Percentiles rank a stretch among this genome's conserved stretches.
These are phyloP conservation scores for Fusarium sp. DNA, from an alignment of 2,329 filamentous ascomycete genomes.

Conservation along the genomic window DNA sequence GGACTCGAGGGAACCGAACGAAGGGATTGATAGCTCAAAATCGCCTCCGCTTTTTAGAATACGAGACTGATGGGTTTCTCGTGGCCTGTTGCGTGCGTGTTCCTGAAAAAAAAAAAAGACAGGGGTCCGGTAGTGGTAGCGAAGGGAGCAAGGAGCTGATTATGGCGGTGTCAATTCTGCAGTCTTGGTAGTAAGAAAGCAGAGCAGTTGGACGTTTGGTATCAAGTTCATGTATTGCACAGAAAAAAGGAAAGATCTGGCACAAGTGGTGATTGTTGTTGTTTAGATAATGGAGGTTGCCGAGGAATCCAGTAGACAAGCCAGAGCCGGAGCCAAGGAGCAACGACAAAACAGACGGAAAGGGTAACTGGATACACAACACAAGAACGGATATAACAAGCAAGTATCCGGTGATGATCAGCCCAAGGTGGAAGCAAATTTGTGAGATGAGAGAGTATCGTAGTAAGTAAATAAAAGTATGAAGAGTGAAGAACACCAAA, in stretches of 20 bases:
- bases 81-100: conserved; percentile 23
- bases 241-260: neutral
- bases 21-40: conserved; percentile 19
- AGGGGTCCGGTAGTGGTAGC: conserved; percentile 11
- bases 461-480: neutral
- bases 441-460: neutral
- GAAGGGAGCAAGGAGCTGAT: conserved; percentile 6
- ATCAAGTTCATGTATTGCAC: conserved; percentile 26
- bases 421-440: neutral
- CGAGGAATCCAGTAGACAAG: conserved; percentile 19
- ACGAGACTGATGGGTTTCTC: conserved; percentile 33
- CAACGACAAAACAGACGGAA: conserved; percentile 7
- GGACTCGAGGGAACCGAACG: conserved; percentile 9
- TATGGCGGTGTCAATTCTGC: conserved; percentile 27
- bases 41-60: conserved; percentile 32
- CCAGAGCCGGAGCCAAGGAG: neutral
- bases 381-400: neutral
- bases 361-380: neutral
- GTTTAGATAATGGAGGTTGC: conserved; percentile 7
- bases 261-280: conserved; percentile 12
- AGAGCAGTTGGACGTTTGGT: neutral
- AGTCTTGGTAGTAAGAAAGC: neutral
- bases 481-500: conserved; percentile 24
- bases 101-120: conserved; percentile 17
- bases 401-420: neutral